Evolutionary conservation across 2,329 filamentous ascomycete genomes (phyloP), one percentile per base, ranked within the genome.

Genomic region (Dactylellina parvicollis): DNA sequence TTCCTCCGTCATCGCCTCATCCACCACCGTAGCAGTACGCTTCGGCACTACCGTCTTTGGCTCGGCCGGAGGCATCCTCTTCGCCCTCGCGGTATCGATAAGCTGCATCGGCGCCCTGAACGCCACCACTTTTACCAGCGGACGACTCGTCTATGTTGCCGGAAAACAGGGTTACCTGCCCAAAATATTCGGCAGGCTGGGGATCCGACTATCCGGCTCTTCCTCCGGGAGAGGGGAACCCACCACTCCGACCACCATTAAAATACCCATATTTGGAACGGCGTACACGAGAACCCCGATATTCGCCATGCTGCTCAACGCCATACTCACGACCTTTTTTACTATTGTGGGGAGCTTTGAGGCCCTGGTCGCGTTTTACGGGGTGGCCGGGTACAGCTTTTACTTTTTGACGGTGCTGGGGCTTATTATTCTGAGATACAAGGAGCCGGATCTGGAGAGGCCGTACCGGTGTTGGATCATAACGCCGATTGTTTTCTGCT

Each of bases 401-500:
- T 99, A 99, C 83, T 99, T 99, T 81, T 83, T 96, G 64, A 96
- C 94, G 0, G 95, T 99, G 0, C 86, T 99, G 0, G 95, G 95
- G 0, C 85, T 99, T 52, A 97, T 99, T 75, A 87, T 99, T 57
- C 84, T 99, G 74, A 86, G 95, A 28, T 92, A 98, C 28, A 87
- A 86, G 75, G 95, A 99, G 80, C 95, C 95, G 2, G 85, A 89
- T 75, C 85, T 99, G 47, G 92, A 97, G 80, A 84, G 95, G 24
- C 94, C 95, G 0, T 99, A 99, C 82, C 89, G 88, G 80, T 96
- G 93, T 2, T 99, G 94, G 95, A 96, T 99, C 79, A 90, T 90
- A 0, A 99, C 95, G 1, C 95, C 95, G 9, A 94, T 99, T 76
- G 94, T 97, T 65, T 99, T 99, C 80, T 99, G 95, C 85, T 99